Conservation (phyloP, 441 rosid species). For the Gossypium davidsonii region DNA sequence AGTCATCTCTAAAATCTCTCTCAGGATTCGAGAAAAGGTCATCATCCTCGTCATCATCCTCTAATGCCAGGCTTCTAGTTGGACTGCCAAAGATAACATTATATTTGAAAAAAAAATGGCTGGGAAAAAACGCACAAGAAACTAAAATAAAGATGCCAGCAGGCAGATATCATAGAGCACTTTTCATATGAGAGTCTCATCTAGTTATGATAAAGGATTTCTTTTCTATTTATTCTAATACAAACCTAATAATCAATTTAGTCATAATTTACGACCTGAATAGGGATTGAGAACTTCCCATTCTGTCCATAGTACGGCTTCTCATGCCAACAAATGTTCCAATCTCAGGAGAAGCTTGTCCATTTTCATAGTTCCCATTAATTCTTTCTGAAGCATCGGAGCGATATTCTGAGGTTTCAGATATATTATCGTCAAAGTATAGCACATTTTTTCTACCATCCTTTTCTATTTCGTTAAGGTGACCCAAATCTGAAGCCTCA, state of each 20-base stretch:
- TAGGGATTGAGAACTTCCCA: slow-evolving; percentile 65
- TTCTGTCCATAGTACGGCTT: slow-evolving; percentile 45
- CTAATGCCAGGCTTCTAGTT: slow-evolving; percentile 66
- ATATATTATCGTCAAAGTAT: slow-evolving; percentile 53
- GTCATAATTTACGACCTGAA: slow-evolving; percentile 53
- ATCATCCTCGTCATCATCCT: slow-evolving; percentile 70
- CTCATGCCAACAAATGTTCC: slow-evolving; percentile 32
- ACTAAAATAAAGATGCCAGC: neutral
- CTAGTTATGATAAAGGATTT: neutral
- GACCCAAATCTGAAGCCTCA: slow-evolving; percentile 69
- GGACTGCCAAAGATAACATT: slow-evolving; percentile 77
- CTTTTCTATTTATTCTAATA: slow-evolving; percentile 7
- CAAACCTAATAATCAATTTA: slow-evolving; percentile 5
- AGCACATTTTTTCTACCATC: slow-evolving; percentile 41
- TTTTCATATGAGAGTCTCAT: neutral
- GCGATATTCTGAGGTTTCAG: slow-evolving; percentile 59
- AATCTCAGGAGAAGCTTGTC: slow-evolving; percentile 61
- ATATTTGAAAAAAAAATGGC: slow-evolving; percentile 25
- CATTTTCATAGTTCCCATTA: slow-evolving; percentile 45
- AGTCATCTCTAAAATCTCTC: slow-evolving; percentile 44
- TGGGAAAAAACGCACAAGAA: neutral
- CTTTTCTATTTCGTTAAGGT: slow-evolving; percentile 50
- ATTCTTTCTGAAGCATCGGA: slow-evolving; percentile 48
- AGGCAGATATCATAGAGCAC: neutral
- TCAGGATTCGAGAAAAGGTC: slow-evolving; percentile 41